A percentile compares a stretch with the other conserved stretches of the same genome.
Conservation (phyloP, 805 yeast genomes). For the Schwanniomyces occidentalis region DNA sequence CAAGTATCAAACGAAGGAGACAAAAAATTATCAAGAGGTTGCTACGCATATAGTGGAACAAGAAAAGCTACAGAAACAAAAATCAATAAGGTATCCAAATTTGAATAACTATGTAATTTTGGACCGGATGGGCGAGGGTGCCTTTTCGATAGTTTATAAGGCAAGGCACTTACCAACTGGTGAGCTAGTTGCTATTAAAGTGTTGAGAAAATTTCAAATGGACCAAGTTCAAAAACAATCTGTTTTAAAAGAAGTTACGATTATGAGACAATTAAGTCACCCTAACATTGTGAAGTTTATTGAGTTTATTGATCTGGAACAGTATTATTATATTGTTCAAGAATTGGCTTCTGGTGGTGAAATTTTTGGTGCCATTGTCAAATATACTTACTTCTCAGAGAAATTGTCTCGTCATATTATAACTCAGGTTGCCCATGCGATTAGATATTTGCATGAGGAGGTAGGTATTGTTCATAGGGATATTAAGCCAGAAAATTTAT, state of each 20-base stretch:
- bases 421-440: conserved; percentile 61
- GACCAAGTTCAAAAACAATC: conserved; percentile 62
- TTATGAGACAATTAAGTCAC: conserved; percentile 66
- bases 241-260: conserved; percentile 76
- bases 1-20: neutral
- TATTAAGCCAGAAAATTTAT: conserved; percentile 76
- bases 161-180: conserved; percentile 46
- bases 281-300: conserved; percentile 65
- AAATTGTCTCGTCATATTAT: conserved; percentile 64
- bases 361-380: conserved; percentile 65
- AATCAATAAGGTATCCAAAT: conserved; percentile 31
- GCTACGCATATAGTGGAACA: conserved; percentile 39
- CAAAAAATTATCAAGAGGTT: conserved; percentile 17
- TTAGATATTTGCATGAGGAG: conserved; percentile 67
- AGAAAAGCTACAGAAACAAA: conserved; percentile 25
- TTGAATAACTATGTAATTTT: conserved; percentile 44
- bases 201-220: conserved; percentile 69
- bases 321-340: conserved; percentile 66
- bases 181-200: conserved; percentile 52
- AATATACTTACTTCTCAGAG: conserved; percentile 65
- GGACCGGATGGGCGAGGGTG: conserved; percentile 75
- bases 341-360: conserved; percentile 81
- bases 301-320: conserved; percentile 63
- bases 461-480: conserved; percentile 83
- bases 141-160: conserved; percentile 72